Base-by-base conservation (phyloP, 1,284 basidiomycete genomes). In the Stereum hirsutum region DNA sequence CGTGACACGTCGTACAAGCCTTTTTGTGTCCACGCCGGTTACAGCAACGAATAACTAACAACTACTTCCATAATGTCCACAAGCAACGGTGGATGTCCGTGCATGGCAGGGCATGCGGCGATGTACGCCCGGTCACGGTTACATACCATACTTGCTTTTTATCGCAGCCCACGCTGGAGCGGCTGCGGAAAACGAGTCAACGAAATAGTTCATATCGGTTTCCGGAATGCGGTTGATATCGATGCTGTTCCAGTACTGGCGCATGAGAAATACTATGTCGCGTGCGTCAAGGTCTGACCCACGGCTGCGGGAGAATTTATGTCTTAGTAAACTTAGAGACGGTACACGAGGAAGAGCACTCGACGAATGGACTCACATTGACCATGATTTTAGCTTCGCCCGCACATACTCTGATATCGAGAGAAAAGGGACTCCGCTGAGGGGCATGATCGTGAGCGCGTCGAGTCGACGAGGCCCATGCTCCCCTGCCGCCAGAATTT, bases 221-320 rank as follows among this genome's bases (percentile, higher is more conserved):
- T 89, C 84, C 21, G 80, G 78, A 49, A 88, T 80, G 51, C 84
- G 80, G 55, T 88, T 88, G 53, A 87, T 77, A 59, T 88, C 84
- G 46, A 88, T 74, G 41, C 72, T 69, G 55, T 81, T 80, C 84
- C 84, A 87, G 55, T 81, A 84, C 43, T 74, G 75, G 46, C 72
- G 68, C 50, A 88, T 62, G 37, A 75, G 68, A 54, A 76, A 87
- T 37, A 68, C 58, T 52, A 87, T 83, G 51, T 88, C 85, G 49
- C 75, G 74, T 15, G 83, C 85, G 54, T 88, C 84, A 46, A 69
- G 65, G 42, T 83, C 81, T 15, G 66, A 66, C 30, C 74, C 72
- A 44, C 81, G 78, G 45, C 20, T 30, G 41, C 36, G 41, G 40
- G 21, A n/a, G n/a, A 19, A 47, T 44, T 45, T 39, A 49, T 40